These are phyloP conservation scores for Fraxinus pennsylvanica DNA, from an alignment of 257 asterid species.

Conservation along the genomic window DNA sequence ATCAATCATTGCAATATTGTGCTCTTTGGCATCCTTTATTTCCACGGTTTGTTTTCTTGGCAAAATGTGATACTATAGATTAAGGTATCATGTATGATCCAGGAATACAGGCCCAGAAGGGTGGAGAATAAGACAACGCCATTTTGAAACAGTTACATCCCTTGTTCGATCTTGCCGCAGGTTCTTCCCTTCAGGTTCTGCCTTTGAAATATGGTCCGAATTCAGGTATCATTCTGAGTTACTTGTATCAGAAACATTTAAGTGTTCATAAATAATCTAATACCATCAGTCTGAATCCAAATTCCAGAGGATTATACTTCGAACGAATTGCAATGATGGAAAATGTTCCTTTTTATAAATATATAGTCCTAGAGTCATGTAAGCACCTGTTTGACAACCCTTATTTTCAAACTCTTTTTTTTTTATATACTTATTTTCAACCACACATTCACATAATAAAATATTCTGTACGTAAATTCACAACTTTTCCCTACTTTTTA, in stretches of 20 bases:
- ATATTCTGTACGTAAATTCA: too few relatives aligned
- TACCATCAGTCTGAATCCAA: conserved; percentile 11
- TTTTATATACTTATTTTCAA: too few relatives aligned
- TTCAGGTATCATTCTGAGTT: conserved; percentile 58
- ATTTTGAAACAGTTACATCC: conserved; percentile 81
- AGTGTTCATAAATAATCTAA: conserved; percentile 13
- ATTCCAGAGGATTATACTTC: background rate
- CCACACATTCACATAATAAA: too few relatives aligned
- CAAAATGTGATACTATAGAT: conserved; percentile 19
- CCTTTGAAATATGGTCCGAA: conserved; percentile 92
- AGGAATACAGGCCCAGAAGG: conserved; percentile 99
- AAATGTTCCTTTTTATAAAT: background rate
- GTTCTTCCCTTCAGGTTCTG: conserved; percentile 87
- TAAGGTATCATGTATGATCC: conserved; percentile 34
- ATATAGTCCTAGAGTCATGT: background rate
- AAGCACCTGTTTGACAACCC: too few relatives aligned
- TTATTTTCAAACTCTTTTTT: too few relatives aligned
- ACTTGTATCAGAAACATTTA: background rate
- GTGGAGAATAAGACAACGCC: conserved; percentile 91
- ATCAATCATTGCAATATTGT: conserved; percentile 17
- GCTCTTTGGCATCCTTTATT: conserved; percentile 23
- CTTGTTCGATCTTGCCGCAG: conserved; percentile 90
- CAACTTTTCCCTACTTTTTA: too few relatives aligned
- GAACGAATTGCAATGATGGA: background rate
- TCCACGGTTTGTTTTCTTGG: conserved; percentile 1